Evolutionary conservation across 192 early-diverging fungal species (phyloP).

Genomic region (Umbelopsis ramanniana): DNA sequence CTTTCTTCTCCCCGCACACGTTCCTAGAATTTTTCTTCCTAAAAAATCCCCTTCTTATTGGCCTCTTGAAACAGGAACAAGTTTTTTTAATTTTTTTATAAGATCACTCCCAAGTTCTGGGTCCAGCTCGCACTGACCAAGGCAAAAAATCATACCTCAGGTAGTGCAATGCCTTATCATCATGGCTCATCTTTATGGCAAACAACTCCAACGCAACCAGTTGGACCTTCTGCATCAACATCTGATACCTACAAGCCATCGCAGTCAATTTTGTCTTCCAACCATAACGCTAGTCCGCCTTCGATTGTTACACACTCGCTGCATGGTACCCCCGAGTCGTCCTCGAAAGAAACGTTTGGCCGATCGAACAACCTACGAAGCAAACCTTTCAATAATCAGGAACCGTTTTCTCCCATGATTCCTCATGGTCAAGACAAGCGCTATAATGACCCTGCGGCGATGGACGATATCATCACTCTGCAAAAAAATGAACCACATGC

Average conservation of each 20-base stretch:
- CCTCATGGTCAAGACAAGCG: neutral
- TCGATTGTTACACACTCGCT: constrained; percentile 12
- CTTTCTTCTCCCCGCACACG: neutral
- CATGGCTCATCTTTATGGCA: constrained; percentile 12
- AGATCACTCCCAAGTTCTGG: neutral
- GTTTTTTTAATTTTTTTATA: neutral
- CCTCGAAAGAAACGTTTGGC: constrained; percentile 12
- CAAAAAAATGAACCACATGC: constrained; percentile 21
- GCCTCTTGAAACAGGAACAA: neutral
- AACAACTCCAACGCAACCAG: neutral
- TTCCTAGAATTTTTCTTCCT: neutral
- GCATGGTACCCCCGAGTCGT: constrained; percentile 22
- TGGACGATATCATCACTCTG: neutral
- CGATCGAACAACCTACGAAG: constrained; percentile 12
- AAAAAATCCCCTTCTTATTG: neutral
- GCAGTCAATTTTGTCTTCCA: constrained; percentile 13
- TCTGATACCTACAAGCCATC: neutral
- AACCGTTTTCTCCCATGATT: neutral
- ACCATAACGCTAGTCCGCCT: constrained; percentile 11
- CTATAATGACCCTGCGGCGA: neutral
- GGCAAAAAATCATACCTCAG: neutral
- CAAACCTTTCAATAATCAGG: neutral
- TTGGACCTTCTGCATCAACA: neutral
- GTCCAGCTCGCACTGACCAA: constrained; percentile 18
- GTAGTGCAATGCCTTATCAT: constrained; percentile 19